These are phyloP conservation scores for Cryptosporidium sp. DNA, from an alignment of 169 alveolate genomes.

Conservation along the genomic window DNA sequence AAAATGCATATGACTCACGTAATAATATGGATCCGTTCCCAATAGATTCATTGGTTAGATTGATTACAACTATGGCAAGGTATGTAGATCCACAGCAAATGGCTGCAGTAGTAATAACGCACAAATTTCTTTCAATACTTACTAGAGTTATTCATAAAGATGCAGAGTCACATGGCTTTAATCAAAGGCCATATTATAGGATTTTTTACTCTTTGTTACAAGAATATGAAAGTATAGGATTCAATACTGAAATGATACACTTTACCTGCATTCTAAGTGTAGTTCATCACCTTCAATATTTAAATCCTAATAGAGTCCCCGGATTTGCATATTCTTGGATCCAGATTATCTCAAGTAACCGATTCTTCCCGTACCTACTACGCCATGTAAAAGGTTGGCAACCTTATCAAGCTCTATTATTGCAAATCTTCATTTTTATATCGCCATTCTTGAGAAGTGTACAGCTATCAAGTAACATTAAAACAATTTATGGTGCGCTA, in stretches of 20 bases:
- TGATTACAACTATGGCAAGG: constrained; percentile 88
- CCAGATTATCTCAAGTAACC: constrained; percentile 91
- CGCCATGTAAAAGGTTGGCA: constrained; percentile 84
- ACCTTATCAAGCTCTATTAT: constrained; percentile 81
- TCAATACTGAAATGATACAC: constrained; percentile 79
- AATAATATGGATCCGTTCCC: constrained; percentile 78
- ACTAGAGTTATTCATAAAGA: constrained; percentile 84
- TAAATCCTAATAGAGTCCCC: constrained; percentile 94
- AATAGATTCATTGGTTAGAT: constrained; percentile 85
- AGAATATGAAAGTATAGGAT: constrained; percentile 82
- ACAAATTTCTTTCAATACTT: constrained; percentile 83
- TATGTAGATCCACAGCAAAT: constrained; percentile 88
- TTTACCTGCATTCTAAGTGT: constrained; percentile 81
- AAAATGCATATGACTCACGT: neutral
- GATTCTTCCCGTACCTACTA: constrained; percentile 90
- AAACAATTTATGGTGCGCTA: constrained; percentile 81
- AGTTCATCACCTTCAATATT: constrained; percentile 80
- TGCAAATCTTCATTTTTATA: constrained; percentile 81
- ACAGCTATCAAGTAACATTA: constrained; percentile 70
- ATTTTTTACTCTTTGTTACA: constrained; percentile 81
- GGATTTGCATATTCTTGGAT: constrained; percentile 97
- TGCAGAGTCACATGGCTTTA: constrained; percentile 77
- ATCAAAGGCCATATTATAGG: constrained; percentile 83
- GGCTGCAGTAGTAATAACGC: constrained; percentile 88
- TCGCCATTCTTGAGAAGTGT: constrained; percentile 79